These are phyloP conservation scores for Ceratocystis ficicola DNA, from an alignment of 2,329 filamentous ascomycete species.

Conservation along the genomic window DNA sequence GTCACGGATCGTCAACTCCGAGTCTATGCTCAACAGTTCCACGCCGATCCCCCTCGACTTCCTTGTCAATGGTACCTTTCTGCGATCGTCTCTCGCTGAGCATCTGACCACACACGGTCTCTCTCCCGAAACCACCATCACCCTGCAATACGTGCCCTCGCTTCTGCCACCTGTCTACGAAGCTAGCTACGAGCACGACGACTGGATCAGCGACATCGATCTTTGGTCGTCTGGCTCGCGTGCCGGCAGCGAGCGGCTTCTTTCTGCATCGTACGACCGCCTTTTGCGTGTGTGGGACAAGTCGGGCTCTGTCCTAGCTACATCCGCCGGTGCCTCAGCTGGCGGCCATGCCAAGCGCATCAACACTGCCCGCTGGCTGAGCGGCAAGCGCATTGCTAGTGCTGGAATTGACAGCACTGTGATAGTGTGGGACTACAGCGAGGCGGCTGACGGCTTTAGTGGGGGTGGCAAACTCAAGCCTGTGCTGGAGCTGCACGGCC, in stretches of 20 bases:
- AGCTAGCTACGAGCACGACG: conserved; percentile 89
- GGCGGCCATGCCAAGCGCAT: conserved; percentile 66
- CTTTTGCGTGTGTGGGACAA: conserved; percentile 79
- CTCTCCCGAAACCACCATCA: conserved; percentile 74
- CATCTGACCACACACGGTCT: conserved; percentile 78
- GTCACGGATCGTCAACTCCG: conserved; percentile 58
- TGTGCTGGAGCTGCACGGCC: conserved; percentile 71
- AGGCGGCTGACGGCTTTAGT: conserved; percentile 48
- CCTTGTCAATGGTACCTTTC: conserved; percentile 83
- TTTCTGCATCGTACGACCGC: conserved; percentile 93
- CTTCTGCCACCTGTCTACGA: conserved; percentile 80
- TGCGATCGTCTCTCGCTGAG: conserved; percentile 79
- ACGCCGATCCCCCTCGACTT: conserved; percentile 78
- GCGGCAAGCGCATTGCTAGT: conserved; percentile 61
- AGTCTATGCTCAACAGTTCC: conserved; percentile 54
- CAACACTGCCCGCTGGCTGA: conserved; percentile 75
- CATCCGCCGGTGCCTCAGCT: conserved; percentile 51
- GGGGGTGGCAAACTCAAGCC: conserved; percentile 57
- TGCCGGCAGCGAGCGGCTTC: conserved; percentile 45
- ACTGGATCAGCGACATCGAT: conserved; percentile 87
- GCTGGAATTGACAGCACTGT: conserved; percentile 75
- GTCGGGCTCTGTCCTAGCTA: conserved; percentile 72
- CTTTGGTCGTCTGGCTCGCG: conserved; percentile 56
- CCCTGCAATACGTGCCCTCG: conserved; percentile 85
- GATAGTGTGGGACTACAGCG: conserved; percentile 77